Evolutionary conservation across 1,284 basidiomycete genomes (phyloP).

Genomic region (Austropuccinia psidii): DNA sequence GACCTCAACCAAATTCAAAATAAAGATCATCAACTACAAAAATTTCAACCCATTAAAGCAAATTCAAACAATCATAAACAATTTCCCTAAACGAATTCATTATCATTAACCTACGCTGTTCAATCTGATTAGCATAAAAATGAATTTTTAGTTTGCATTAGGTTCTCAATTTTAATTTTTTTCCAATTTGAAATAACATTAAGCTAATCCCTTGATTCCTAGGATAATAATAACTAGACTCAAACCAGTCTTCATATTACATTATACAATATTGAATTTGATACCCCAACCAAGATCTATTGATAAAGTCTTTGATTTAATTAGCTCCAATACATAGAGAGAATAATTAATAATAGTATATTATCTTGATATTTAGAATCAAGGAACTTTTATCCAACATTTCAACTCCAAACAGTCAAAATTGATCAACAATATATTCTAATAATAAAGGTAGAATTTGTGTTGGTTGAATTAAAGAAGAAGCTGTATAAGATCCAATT

Average conservation of each 20-base stretch:
- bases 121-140: slow-evolving; percentile 5
- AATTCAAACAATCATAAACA: not conserved
- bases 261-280: slow-evolving; percentile 30
- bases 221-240: not conserved
- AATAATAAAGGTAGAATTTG: slow-evolving; percentile 41
- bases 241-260: slow-evolving; percentile 3
- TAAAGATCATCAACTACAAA: not conserved
- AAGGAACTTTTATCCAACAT: slow-evolving; percentile 50
- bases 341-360: slow-evolving; percentile 53
- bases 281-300: slow-evolving; percentile 64
- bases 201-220: not conserved
- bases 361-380: slow-evolving; percentile 59
- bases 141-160: slow-evolving; percentile 34
- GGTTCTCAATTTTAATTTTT: not conserved
- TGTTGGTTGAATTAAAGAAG: slow-evolving; percentile 69
- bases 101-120: too few relatives aligned
- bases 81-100: too few relatives aligned
- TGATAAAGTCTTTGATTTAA: slow-evolving; percentile 54
- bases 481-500: slow-evolving; percentile 81
- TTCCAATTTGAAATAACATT: not conserved
- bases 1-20: too few relatives aligned
- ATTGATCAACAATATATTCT: slow-evolving; percentile 26
- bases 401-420: not conserved
- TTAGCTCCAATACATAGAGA: slow-evolving; percentile 46
- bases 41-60: not conserved